phyloP scores from a whole-genome alignment of 306 rosid genomes.

The Ormosia emarginata region DNA sequence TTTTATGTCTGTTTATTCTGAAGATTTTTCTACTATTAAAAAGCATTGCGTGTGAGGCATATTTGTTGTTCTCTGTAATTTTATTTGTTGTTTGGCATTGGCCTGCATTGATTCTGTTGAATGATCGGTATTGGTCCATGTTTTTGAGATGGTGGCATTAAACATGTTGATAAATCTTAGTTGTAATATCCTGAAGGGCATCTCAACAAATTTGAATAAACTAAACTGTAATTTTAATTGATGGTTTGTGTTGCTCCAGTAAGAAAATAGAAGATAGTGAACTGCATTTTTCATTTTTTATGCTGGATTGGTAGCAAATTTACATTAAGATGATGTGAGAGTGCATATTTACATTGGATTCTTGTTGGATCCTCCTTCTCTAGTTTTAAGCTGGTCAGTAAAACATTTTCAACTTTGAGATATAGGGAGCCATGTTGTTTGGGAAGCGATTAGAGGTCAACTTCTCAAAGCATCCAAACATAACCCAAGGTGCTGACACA shows the following conservation, averaged over 20 bases:
- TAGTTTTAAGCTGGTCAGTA: not conserved
- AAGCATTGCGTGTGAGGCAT: not conserved
- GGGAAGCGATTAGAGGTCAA: conserved; percentile 94
- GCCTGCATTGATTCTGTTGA: not conserved
- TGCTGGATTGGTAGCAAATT: not conserved
- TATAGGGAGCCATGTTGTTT: conserved; percentile 78
- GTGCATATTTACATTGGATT: not conserved
- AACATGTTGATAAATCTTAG: not conserved
- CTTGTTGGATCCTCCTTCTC: not conserved
- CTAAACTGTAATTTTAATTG: not conserved
- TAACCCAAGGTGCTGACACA: conserved; percentile 93
- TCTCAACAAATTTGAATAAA: not conserved
- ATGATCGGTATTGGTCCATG: not conserved
- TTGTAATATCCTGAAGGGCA: not conserved
- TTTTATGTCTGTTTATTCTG: not conserved
- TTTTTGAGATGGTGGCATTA: not conserved
- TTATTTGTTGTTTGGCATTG: not conserved
- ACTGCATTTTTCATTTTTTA: not conserved
- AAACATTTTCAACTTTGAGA: conserved; percentile 11
- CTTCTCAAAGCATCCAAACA: conserved; percentile 86
- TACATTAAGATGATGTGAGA: not conserved
- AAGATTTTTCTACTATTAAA: not conserved
- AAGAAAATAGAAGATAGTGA: not conserved
- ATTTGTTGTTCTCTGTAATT: not conserved
- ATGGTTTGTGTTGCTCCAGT: not conserved